Evolutionary conservation across 2,329 filamentous ascomycete genomes (phyloP).

Genomic region (Mycogone perniciosa): DNA sequence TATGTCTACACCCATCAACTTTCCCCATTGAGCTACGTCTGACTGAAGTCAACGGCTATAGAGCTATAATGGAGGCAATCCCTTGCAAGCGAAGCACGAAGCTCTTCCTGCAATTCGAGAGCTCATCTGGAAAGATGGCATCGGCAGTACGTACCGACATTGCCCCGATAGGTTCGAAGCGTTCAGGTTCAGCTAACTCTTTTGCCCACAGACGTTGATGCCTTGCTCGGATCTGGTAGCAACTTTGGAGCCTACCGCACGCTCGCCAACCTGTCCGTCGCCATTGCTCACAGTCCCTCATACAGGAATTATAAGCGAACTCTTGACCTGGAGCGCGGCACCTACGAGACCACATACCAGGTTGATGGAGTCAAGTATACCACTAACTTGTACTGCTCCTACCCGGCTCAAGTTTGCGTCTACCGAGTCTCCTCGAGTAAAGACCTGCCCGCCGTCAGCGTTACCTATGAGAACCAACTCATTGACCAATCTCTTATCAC

Average conservation of each 20-base stretch:
- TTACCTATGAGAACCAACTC: too few species aligned
- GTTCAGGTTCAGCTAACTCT: background rate
- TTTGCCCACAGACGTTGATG: slow-evolving; percentile 4
- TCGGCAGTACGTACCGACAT: slow-evolving; percentile 7
- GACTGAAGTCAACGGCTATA: background rate
- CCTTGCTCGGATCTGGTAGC: slow-evolving; percentile 4
- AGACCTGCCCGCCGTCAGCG: too few species aligned
- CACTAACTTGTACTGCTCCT: slow-evolving; percentile 36
- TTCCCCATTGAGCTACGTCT: background rate
- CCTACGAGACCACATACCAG: slow-evolving; percentile 6
- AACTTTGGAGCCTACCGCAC: slow-evolving; percentile 11
- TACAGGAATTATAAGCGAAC: slow-evolving; percentile 11
- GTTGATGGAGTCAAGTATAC: slow-evolving; percentile 12
- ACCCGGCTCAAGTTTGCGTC: slow-evolving; percentile 30
- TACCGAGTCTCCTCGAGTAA: slow-evolving; percentile 12
- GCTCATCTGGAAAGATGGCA: slow-evolving; percentile 12
- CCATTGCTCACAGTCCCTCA: background rate
- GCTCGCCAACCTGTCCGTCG: slow-evolving; percentile 14
- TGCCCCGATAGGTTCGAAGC: background rate
- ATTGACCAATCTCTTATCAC: too few species aligned
- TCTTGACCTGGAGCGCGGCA: slow-evolving; percentile 12
- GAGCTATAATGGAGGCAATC: slow-evolving; percentile 13
- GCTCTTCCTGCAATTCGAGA: slow-evolving; percentile 9
- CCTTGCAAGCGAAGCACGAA: background rate
- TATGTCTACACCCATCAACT: slow-evolving; percentile 4